Evolutionary conservation across 768 basidiomycete species (phyloP), one percentile per base, ranked within the genome.

Genomic region (Trametopsis cervina): DNA sequence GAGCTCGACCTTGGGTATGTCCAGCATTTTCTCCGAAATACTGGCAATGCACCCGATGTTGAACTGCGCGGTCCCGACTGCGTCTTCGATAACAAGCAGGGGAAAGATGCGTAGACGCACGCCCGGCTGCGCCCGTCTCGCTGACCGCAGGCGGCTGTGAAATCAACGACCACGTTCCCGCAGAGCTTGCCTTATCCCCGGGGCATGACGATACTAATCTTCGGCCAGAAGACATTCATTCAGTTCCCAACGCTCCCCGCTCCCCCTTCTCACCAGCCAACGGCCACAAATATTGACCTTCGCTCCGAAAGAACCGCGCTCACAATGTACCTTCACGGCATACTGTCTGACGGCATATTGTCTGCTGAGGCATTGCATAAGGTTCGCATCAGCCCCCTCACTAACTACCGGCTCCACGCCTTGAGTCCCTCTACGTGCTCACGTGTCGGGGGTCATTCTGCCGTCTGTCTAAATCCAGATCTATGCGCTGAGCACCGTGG

Each of bases 321-420:
- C 29, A 33, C 29, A 33, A 15, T 33, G 15, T 15, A 33, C 29
- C 29, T 7, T 33, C 29, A 33, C 29, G 29, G 29, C 29, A 33
- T 33, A 33, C 7, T 15, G 29, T 15, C 15, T 33, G 9, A 33
- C 29, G 29, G 29, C 29, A 33, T 33, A 33, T 7, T 33, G 29
- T 33, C 29, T 33, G 29, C 29, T 33, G 29, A 33, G 29, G 26
- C 17, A 26, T 24, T 40, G 36, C 24, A 44, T 48, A 52, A 52
- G 46, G 51, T 48, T 52, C 37, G 22, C 41, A 48, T 52, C 51
- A 52, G 7, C 29, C 24, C 38, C n/a, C n/a, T n/a, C n/a, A 20
- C 36, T 45, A 20, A 15, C 46, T 33, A 27, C 38, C 21, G 33
- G 21, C 40, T 47, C 39, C 51, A 43, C 45, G 11, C 26, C 40